Percentiles rank a stretch among this genome's conserved stretches.
phyloP scores from a whole-genome alignment of 192 early-diverging fungal genomes.

The Coemansia sp. region DNA sequence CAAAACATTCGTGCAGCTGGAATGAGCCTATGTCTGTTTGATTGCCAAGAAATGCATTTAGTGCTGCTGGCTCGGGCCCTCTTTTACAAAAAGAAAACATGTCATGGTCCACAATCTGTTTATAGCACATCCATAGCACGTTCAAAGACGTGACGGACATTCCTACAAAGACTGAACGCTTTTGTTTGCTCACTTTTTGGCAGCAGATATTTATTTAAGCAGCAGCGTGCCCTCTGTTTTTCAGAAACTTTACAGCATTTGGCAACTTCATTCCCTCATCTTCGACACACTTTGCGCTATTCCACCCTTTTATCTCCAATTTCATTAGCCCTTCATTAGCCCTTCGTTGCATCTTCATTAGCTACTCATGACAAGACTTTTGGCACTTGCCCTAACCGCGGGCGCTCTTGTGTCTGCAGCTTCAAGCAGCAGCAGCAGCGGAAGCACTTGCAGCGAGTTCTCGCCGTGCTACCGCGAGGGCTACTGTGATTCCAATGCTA shows the following conservation, averaged over 20 bases:
- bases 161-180: not conserved
- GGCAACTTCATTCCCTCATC: not conserved
- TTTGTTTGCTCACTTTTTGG: not conserved
- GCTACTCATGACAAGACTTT: constrained; percentile 15
- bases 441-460: constrained; percentile 20
- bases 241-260: not conserved
- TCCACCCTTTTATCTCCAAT: not conserved
- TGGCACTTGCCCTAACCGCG: constrained; percentile 13
- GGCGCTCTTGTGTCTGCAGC: constrained; percentile 13
- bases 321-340: not conserved
- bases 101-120: not conserved
- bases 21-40: no score
- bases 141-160: not conserved
- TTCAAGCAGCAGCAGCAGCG: constrained; percentile 1
- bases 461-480: constrained; percentile 48
- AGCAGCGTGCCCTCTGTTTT: not conserved
- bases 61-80: no score
- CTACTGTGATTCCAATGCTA: constrained; percentile 41
- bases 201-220: constrained; percentile 3
- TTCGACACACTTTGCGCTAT: no score
- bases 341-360: not conserved
- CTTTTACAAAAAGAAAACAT: not conserved
- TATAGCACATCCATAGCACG: not conserved
- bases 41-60: not conserved
- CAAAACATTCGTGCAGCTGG: no score